These are phyloP conservation scores for Fusarium lateritium DNA, from an alignment of 2,329 filamentous ascomycete species.

Conservation along the genomic window DNA sequence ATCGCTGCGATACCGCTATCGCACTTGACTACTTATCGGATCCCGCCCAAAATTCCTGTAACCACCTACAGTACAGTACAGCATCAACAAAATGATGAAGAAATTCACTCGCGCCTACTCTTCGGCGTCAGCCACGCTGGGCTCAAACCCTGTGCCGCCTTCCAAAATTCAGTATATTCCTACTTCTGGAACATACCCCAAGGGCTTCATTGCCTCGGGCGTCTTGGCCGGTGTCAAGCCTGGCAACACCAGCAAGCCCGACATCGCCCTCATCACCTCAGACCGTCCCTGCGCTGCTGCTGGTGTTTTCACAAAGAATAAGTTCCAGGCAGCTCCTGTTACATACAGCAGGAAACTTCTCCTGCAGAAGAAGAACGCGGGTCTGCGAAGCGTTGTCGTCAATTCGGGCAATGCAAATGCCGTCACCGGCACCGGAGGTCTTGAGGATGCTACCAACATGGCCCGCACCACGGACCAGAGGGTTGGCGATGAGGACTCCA, in stretches of 20 bases:
- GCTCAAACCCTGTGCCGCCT: slow-evolving; percentile 69
- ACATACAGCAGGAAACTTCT: slow-evolving; percentile 85
- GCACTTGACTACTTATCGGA: slow-evolving; percentile 21
- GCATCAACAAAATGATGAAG: slow-evolving; percentile 47
- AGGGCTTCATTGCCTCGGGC: slow-evolving; percentile 89
- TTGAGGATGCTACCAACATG: slow-evolving; percentile 92
- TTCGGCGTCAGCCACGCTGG: slow-evolving; percentile 48
- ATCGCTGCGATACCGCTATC: slow-evolving; percentile 46
- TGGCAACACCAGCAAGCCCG: slow-evolving; percentile 90
- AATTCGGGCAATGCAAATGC: slow-evolving; percentile 98
- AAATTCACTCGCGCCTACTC: slow-evolving; percentile 56
- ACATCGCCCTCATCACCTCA: slow-evolving; percentile 90
- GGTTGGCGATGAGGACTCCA: slow-evolving; percentile 67
- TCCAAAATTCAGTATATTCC: slow-evolving; percentile 94
- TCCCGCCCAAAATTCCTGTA: slow-evolving; percentile 33
- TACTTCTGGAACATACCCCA: slow-evolving; percentile 86
- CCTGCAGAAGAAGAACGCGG: slow-evolving; percentile 74
- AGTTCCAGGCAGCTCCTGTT: slow-evolving; percentile 96
- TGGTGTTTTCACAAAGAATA: slow-evolving; percentile 97
- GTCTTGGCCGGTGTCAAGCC: slow-evolving; percentile 95
- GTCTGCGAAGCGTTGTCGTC: slow-evolving; percentile 86
- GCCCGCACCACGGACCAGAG: slow-evolving; percentile 80
- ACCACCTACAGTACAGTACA: not conserved
- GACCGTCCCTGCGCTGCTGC: slow-evolving; percentile 88
- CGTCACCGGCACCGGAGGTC: slow-evolving; percentile 90